Base-by-base conservation (phyloP, 345 rosid species). In the Lenwebbia sp. region DNA sequence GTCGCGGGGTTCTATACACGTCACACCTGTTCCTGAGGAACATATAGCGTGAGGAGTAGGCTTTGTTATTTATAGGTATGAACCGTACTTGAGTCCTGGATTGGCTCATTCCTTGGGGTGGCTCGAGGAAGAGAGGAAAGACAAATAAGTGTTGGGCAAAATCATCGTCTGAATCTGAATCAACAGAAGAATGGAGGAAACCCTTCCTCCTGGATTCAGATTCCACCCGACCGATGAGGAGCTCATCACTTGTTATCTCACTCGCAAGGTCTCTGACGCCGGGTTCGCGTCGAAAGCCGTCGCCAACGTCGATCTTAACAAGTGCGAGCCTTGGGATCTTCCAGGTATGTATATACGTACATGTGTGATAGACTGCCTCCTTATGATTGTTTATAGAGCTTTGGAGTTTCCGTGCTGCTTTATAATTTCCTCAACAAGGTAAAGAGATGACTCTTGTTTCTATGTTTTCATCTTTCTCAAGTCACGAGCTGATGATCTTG, bases 221-320 rank as follows among this genome's bases (percentile, higher is more conserved):
- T 97, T 96, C 89, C 99, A 97, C 85, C 99, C 99, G 0, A 94
- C 99, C 13, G 99, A 97, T 86, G 99, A 97, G 84, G 99, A 97
- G 89, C 98, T 97, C 90, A 96, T 97, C 83, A 95, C 95, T 10
- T 93, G 84, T 89, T 97, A 97, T 87, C 94, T 97, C 25, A 86
- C 91, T 25, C 76, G 87, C 85, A 97, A 96, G 89, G 95, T 96
- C 54, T 91, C 97, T 3, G 95, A 97, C 86, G 78, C 22, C 21
- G 74, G 88, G 85, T 97, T 97, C 90, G 91, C 94, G 1, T 94
- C 95, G 33, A 96, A 94, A 88, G 99, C 99, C 75, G 86, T 97
- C 85, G 94, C 96, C 26, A 97, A 95, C 87, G 98, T 96, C 85
- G 99, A 97, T 95, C 99, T 97, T 88, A 97, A 97, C 82, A 97